Base-by-base conservation (phyloP, 345 rosid genomes). In the Corymbia maculata region DNA sequence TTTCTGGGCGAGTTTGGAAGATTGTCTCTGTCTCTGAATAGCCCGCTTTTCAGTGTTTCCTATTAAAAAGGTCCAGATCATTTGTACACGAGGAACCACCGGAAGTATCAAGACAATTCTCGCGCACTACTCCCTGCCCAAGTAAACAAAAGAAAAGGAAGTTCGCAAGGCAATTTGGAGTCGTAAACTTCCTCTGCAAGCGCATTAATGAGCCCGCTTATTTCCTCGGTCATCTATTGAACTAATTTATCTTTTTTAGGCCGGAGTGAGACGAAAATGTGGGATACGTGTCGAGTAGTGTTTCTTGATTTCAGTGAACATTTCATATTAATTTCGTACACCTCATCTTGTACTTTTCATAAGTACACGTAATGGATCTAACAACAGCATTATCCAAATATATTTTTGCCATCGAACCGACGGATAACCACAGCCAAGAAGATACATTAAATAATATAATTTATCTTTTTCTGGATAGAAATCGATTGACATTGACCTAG, bases 301-400 rank as follows among this genome's bases (percentile, higher is more conserved):
- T 26, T 26, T 61, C 16, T 45, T 45, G 79, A 30, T 87, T 47
- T 49, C 42, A 16, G 36, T 7, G 49, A 17, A 17, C 84, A 61
- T 52, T 47, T 87, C 24, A 28, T 86, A 61, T 24, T 45, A 22
- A 44, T 57, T 86, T 19, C 24, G 19, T 22, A 16, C 15, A 16
- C 52, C 59, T 51, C 50, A 47, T 32, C 11, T 42, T 36, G 82
- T 36, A 36, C 82, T 36, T 75, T 75, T 5, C 17, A 32, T 36
- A 75, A 75, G 47, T 75, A 75, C 9, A 36, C 36, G 47, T 9
- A 17, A 19, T 36, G 26, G 82, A 36, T 80, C 30, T 4, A 82
- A 85, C 66, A 68, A 45, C 47, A n/a, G 89, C 85, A 75, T 87
- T 52, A 91, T 94, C 92, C 93, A 57, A 79, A 88, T 28, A 88